Conservation (phyloP, 805 yeast species). For the Maudiozyma bulderi region DNA sequence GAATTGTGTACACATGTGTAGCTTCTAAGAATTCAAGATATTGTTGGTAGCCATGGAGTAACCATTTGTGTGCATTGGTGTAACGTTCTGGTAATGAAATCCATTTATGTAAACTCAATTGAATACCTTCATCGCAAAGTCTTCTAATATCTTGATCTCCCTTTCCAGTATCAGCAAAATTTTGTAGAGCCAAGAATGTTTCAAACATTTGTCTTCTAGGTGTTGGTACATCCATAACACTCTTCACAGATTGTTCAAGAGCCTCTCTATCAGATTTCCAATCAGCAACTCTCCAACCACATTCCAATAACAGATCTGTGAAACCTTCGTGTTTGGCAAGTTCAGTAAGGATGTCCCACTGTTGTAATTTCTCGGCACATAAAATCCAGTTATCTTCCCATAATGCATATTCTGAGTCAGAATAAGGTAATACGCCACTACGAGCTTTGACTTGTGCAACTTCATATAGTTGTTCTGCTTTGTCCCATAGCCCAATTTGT, state of each 20-base stretch:
- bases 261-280: conserved; percentile 96
- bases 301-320: conserved; percentile 87
- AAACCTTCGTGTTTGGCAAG: conserved; percentile 96
- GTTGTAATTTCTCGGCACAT: conserved; percentile 94
- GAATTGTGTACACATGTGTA: conserved; percentile 79
- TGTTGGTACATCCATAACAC: conserved; percentile 97
- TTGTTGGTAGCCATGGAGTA: conserved; percentile 92
- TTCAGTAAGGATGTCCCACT: conserved; percentile 96
- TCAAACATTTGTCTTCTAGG: conserved; percentile 94
- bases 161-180: conserved; percentile 84
- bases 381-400: conserved; percentile 99
- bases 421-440: conserved; percentile 88
- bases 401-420: conserved; percentile 86
- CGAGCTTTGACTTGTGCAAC: conserved; percentile 95
- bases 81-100: conserved; percentile 67
- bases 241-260: conserved; percentile 83
- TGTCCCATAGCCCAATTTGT: conserved; percentile 90
- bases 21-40: conserved; percentile 97
- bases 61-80: conserved; percentile 77
- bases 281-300: conserved; percentile 99
- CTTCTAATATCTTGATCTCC: conserved; percentile 76
- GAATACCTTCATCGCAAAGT: conserved; percentile 93
- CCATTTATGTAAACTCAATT: conserved; percentile 86
- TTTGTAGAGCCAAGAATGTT: conserved; percentile 86
- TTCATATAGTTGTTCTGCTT: conserved; percentile 88